Conservation (phyloP, 2,329 filamentous ascomycete species). For the Penicillium corylophilum region DNA sequence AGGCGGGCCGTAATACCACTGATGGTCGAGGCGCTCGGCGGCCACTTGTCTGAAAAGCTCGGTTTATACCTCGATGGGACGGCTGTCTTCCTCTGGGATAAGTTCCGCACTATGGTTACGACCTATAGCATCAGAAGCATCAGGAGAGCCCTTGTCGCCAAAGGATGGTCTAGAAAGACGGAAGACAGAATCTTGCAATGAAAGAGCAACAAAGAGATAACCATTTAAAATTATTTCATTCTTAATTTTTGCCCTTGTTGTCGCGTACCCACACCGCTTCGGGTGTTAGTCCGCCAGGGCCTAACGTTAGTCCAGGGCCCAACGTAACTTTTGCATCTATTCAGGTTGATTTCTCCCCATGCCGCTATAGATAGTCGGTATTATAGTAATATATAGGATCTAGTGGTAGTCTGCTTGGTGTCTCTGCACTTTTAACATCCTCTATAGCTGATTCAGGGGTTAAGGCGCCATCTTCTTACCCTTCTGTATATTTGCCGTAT, state of each 20-base stretch:
- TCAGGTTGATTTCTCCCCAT: not conserved
- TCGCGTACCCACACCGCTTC: not conserved
- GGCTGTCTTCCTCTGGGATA: slow-evolving; percentile 2
- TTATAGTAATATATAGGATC: not conserved
- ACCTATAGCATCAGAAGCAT: slow-evolving; percentile 3
- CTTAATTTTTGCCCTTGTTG: no score
- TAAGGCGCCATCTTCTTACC: no score
- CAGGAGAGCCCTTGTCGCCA: slow-evolving; percentile 1
- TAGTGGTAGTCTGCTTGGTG: not conserved
- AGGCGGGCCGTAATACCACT: slow-evolving; percentile 6
- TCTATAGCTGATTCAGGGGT: not conserved
- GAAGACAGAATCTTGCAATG: not conserved
- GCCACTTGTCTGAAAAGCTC: not conserved
- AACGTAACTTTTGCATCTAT: not conserved
- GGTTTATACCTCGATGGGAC: not conserved
- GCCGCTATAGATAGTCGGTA: not conserved
- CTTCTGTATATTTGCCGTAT: no score
- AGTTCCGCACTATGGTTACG: not conserved
- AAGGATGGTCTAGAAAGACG: slow-evolving; percentile 1
- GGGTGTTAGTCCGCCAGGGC: not conserved
- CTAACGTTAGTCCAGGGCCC: not conserved
- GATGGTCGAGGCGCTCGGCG: not conserved
- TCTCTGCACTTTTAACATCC: not conserved
- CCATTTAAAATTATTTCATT: no score
- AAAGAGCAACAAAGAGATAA: no score